Base-by-base conservation (phyloP, 2,329 filamentous ascomycete genomes). In the Claviceps purpurea region DNA sequence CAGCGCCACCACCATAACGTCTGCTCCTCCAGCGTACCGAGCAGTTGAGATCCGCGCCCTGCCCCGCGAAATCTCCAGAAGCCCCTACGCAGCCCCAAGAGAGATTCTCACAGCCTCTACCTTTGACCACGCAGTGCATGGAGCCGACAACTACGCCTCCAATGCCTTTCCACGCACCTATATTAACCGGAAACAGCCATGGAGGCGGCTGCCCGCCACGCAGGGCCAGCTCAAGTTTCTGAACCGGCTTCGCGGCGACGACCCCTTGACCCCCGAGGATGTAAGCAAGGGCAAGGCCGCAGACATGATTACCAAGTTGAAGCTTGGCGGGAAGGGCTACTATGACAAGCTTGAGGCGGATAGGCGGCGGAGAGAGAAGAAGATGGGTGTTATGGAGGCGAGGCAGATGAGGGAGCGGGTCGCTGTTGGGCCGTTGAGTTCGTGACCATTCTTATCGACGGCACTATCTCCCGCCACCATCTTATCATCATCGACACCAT, bases 301-400 rank as follows among this genome's bases (percentile, higher is more conserved):
- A 4, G 90, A 96, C 64, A 90, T 95, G 85, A 95, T 97, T 57
- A 94, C 88, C 7, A 94, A 95, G 67, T 64, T 95, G 55, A 91
- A 85, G 65, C 86, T 93, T 63, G 91, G 91, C 0, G 88, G 87
- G 1, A 79, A 73, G 65, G 86, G 68, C 56, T 79, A 70, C 70
- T 89, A 77, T 63, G 70, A 73, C 26, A 72, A 61, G 38, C 67
- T 78, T 53, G 73, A 76, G 60, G 71, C 69, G 0, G 70, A 74
- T 51, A 81, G 76, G 63, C 76, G 72, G 44, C 75, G 74, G 50
- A 68, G 64, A 39, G 66, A 71, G 49, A 73, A 61, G 55, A 62
- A 69, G 40, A 59, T 53, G 24, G 58, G 66, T 3, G 63, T 66
- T 24, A 54, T 62, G 11, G 69, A 76, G 52, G 68, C 65, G 7